A percentile compares a stretch with the other conserved stretches of the same genome.
phyloP scores from a whole-genome alignment of 306 rosid genomes.

The Trifolium fragiferum region DNA sequence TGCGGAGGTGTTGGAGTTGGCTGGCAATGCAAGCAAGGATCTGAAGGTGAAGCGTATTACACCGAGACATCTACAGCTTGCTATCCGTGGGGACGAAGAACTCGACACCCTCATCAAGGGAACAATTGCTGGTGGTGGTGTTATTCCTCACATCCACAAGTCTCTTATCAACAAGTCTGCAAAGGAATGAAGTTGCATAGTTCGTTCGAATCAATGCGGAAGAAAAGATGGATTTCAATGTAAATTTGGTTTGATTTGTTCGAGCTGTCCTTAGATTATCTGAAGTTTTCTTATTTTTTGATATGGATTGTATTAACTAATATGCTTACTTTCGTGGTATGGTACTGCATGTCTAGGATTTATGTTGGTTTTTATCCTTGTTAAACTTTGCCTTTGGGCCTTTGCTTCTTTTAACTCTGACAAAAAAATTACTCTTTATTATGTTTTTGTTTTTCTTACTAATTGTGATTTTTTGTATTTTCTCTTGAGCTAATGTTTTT shows the following conservation, averaged over 20 bases:
- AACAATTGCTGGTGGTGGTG: constrained; percentile 85
- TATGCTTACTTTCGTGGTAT: constrained; percentile 5
- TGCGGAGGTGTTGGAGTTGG: constrained; percentile 83
- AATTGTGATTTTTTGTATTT: no score
- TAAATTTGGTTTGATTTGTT: constrained; percentile 34
- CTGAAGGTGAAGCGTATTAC: constrained; percentile 85
- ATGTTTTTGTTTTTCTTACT: no score
- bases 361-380: not conserved
- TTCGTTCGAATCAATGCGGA: constrained; percentile 5
- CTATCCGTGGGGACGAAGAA: constrained; percentile 80
- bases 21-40: constrained; percentile 87
- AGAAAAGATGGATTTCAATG: constrained; percentile 32
- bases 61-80: constrained; percentile 82
- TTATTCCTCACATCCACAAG: constrained; percentile 85
- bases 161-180: constrained; percentile 80
- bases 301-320: constrained; percentile 27
- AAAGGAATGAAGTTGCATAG: constrained; percentile 54
- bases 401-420: not conserved
- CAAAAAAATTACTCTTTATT: no score
- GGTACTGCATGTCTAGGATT: not conserved
- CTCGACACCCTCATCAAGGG: constrained; percentile 81
- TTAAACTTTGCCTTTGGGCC: not conserved
- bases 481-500: no score
- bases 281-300: not conserved
- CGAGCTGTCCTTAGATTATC: constrained; percentile 20